phyloP scores from a whole-genome alignment of 768 basidiomycete genomes.

The Amyloporia xantha region DNA sequence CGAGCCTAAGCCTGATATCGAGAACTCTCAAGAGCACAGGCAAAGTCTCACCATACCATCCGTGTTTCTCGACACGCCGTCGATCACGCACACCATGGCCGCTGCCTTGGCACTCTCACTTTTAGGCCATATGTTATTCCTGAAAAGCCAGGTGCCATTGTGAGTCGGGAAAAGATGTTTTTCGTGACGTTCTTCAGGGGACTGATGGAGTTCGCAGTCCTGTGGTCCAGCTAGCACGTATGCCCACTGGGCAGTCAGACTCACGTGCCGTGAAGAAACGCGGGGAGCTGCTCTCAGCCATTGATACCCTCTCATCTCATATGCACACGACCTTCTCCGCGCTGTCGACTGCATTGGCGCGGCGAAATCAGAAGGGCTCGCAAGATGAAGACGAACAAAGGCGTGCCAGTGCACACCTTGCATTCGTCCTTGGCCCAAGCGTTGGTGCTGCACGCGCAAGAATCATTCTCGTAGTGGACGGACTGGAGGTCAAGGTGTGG shows the following conservation, averaged over 20 bases:
- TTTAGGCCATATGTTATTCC: slow-evolving; percentile 64
- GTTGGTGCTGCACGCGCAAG: slow-evolving; percentile 52
- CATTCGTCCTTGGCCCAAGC: slow-evolving; percentile 62
- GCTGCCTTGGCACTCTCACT: slow-evolving; percentile 56
- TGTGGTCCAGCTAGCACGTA: slow-evolving; percentile 52
- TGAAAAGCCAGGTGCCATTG: slow-evolving; percentile 79
- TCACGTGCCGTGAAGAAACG: slow-evolving; percentile 51
- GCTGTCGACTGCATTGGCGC: slow-evolving; percentile 60
- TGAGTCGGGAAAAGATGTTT: too few species aligned
- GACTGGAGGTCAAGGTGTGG: slow-evolving; percentile 43
- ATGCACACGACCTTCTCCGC: slow-evolving; percentile 68
- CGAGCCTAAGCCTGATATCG: too few species aligned
- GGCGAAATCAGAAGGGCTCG: slow-evolving; percentile 2
- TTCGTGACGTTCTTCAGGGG: not conserved
- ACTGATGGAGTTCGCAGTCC: slow-evolving; percentile 36
- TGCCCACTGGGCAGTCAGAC: slow-evolving; percentile 44
- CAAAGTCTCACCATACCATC: slow-evolving; percentile 27
- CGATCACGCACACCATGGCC: slow-evolving; percentile 52
- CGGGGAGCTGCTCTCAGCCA: slow-evolving; percentile 54
- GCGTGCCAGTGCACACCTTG: slow-evolving; percentile 41
- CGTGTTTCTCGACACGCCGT: slow-evolving; percentile 42
- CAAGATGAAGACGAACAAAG: not conserved
- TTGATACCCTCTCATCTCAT: slow-evolving; percentile 69
- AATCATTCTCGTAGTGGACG: slow-evolving; percentile 59
- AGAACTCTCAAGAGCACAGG: too few species aligned